Conservation (phyloP, 2,329 filamentous ascomycete genomes). For the Elsinoe perseae region DNA sequence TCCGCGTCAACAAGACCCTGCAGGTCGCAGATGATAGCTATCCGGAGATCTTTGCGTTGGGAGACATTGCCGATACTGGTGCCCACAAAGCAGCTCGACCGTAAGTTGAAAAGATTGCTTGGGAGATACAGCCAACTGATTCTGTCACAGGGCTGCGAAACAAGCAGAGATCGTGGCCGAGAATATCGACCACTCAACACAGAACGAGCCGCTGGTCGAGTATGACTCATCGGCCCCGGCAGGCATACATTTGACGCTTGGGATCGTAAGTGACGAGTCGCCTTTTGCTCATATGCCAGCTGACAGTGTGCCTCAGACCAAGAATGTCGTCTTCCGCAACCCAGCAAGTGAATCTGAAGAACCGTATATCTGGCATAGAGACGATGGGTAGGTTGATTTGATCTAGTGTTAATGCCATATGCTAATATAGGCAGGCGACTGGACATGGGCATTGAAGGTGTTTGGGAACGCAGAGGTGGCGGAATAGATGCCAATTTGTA, state of each 20-base stretch:
- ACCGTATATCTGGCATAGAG: conserved; percentile 14
- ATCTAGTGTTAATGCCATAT: background rate
- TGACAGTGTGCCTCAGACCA: conserved; percentile 1
- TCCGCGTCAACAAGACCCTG: conserved; percentile 47
- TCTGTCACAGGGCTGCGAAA: conserved; percentile 32
- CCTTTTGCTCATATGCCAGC: too few species aligned
- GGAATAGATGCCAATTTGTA: conserved; percentile 12
- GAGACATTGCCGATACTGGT: conserved; percentile 52
- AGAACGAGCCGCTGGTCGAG: conserved; percentile 19
- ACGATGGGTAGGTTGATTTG: conserved; percentile 14
- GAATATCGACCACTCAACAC: conserved; percentile 47
- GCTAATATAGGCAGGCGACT: conserved; percentile 1
- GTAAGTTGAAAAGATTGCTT: background rate
- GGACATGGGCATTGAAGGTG: conserved; percentile 17
- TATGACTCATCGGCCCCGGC: conserved; percentile 12
- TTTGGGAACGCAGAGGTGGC: conserved; percentile 17
- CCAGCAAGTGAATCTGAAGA: conserved; percentile 12
- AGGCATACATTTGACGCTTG: conserved; percentile 14
- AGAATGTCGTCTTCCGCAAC: conserved; percentile 17
- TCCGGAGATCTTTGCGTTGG: conserved; percentile 53
- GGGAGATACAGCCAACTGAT: background rate
- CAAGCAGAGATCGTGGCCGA: conserved; percentile 48
- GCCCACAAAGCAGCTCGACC: conserved; percentile 49
- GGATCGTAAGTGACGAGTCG: conserved; percentile 16
- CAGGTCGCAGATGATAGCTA: conserved; percentile 46